These are phyloP conservation scores for Leccinum boreale DNA, from an alignment of 768 basidiomycete species.

Conservation along the genomic window DNA sequence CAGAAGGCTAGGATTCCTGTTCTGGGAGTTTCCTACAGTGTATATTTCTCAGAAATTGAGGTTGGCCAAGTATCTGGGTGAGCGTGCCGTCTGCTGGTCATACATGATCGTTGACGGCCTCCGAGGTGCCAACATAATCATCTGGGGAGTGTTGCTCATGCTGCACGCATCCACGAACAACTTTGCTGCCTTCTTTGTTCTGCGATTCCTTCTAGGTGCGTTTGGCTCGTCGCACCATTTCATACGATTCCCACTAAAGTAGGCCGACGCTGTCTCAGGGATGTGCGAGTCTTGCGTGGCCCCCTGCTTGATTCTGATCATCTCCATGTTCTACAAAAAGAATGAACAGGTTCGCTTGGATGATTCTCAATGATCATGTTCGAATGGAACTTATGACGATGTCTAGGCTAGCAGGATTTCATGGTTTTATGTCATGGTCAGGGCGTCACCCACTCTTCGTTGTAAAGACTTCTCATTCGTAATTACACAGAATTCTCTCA, in stretches of 20 bases:
- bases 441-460: background rate
- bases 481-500: constrained; percentile 52
- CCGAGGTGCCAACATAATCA: constrained; percentile 51
- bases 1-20: constrained; percentile 42
- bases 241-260: background rate
- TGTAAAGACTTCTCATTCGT: background rate
- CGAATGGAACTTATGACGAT: constrained; percentile 1
- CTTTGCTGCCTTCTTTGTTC: constrained; percentile 60
- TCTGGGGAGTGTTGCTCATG: constrained; percentile 61
- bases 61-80: constrained; percentile 61
- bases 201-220: constrained; percentile 58
- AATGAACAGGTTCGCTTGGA: constrained; percentile 48
- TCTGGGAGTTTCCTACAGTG: constrained; percentile 64
- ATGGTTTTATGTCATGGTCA: constrained; percentile 67
- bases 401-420: constrained; percentile 52
- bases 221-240: background rate
- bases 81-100: constrained; percentile 1
- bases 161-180: constrained; percentile 54
- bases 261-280: constrained; percentile 32
- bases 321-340: constrained; percentile 70
- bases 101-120: background rate
- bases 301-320: constrained; percentile 58
- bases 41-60: constrained; percentile 62
- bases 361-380: background rate
- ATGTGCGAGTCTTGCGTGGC: constrained; percentile 69